phyloP scores from a whole-genome alignment of 257 asterid species.

The Verbena officinalis region DNA sequence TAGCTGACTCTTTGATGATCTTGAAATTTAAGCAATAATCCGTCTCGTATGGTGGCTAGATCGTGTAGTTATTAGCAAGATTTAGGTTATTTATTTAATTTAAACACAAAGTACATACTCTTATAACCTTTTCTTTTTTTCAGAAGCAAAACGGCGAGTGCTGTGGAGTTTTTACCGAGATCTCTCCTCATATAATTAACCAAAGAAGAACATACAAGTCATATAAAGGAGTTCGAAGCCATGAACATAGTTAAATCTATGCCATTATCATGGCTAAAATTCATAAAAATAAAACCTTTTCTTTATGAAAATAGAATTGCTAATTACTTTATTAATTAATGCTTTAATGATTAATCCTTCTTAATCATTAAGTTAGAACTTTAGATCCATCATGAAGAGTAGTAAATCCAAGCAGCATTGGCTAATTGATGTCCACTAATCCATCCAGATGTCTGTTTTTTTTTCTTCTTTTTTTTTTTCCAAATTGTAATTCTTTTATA shows the following conservation, averaged over 20 bases:
- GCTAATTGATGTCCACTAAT: slow-evolving; percentile 1
- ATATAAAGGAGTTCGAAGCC: too few species aligned
- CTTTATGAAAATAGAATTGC: background rate
- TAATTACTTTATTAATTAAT: background rate
- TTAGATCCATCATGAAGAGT: background rate
- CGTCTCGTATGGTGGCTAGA: background rate
- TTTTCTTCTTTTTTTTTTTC: too few species aligned
- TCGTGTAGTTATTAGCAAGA: background rate
- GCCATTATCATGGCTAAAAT: too few species aligned
- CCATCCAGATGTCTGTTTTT: background rate
- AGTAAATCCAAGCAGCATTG: background rate
- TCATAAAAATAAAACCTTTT: too few species aligned
- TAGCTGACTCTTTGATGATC: background rate
- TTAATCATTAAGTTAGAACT: background rate
- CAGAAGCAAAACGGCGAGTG: too few species aligned
- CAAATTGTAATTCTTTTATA: too few species aligned
- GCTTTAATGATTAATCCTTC: slow-evolving; percentile 15
- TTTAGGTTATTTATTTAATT: background rate
- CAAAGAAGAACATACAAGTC: too few species aligned
- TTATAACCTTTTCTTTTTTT: too few species aligned
- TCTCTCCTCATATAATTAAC: too few species aligned
- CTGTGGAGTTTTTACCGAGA: too few species aligned
- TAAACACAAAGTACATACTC: background rate
- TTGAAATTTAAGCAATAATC: background rate
- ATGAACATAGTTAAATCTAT: too few species aligned